A percentile compares a stretch with the other conserved stretches of the same genome.
These are phyloP conservation scores for Pythium vanterpoolii DNA, from an alignment of 352 stramenopile genomes.

Conservation along the genomic window DNA sequence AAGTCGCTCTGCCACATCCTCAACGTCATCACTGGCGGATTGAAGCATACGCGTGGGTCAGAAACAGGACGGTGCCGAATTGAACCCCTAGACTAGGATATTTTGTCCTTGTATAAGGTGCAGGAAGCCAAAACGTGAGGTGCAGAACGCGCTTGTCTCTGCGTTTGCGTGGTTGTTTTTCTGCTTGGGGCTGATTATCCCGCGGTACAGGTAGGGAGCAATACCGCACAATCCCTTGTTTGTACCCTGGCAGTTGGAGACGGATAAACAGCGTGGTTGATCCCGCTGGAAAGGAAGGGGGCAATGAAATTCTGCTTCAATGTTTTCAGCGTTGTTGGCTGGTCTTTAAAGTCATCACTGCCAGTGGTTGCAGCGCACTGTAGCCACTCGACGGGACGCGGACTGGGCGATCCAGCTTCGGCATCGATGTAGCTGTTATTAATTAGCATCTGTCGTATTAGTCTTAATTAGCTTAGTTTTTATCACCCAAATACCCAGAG, in stretches of 20 bases:
- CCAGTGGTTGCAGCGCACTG: no score
- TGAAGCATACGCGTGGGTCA: conserved; percentile 28
- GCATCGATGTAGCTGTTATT: no score
- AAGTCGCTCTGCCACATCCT: conserved; percentile 25
- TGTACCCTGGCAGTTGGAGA: no score
- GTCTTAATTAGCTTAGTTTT: neutral
- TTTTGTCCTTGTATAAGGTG: neutral
- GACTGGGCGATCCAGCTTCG: no score
- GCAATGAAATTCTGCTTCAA: no score
- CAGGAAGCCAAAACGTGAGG: neutral
- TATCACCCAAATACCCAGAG: conserved; percentile 3
- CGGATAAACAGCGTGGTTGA: no score
- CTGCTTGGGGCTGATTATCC: neutral
- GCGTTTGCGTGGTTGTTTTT: neutral
- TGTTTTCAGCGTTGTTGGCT: no score
- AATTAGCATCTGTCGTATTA: neutral
- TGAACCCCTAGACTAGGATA: conserved; percentile 1
- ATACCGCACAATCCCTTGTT: no score
- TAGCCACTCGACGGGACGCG: no score
- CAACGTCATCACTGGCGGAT: conserved; percentile 25
- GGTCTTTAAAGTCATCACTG: no score
- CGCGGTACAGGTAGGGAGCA: neutral
- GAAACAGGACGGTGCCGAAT: conserved; percentile 19
- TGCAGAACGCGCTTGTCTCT: conserved; percentile 23
- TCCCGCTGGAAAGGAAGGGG: no score